Evolutionary conservation across 202 grass and related monocot genomes (phyloP).

Genomic region (Carex arenaria): DNA sequence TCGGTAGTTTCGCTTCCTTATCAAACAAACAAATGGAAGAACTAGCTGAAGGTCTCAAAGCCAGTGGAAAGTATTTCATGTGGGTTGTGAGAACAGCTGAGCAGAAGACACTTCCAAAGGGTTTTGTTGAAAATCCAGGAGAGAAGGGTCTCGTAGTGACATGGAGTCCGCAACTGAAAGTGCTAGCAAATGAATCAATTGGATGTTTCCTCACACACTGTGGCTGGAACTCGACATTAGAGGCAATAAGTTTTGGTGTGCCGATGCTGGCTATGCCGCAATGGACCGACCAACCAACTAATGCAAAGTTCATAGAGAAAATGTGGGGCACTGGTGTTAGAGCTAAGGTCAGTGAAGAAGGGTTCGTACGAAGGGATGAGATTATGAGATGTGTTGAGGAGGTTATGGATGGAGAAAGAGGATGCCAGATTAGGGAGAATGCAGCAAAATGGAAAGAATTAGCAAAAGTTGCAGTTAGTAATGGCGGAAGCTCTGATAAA

Average conservation of each 20-base stretch:
- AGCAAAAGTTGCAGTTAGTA: constrained; percentile 27
- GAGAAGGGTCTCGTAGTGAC: constrained; percentile 35
- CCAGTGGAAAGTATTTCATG: constrained; percentile 44
- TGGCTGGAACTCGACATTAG: constrained; percentile 60
- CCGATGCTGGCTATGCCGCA: constrained; percentile 66
- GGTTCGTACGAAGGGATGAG: constrained; percentile 26
- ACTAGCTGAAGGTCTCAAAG: constrained; percentile 42
- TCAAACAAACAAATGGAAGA: constrained; percentile 44
- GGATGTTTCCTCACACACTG: constrained; percentile 86
- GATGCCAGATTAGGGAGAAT: constrained; percentile 16
- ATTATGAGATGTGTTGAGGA: constrained; percentile 42
- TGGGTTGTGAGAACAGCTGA: constrained; percentile 62
- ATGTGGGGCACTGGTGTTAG: constrained; percentile 41
- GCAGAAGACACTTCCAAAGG: constrained; percentile 27
- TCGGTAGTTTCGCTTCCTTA: constrained; percentile 60
- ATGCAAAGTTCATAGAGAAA: constrained; percentile 43
- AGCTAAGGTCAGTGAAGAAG: not conserved
- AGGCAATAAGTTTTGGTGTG: constrained; percentile 51
- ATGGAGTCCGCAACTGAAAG: constrained; percentile 74
- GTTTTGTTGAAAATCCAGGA: constrained; percentile 10
- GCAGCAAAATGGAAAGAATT: constrained; percentile 23
- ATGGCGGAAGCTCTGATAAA: constrained; percentile 42
- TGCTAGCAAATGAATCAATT: constrained; percentile 49
- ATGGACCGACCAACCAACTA: constrained; percentile 75
- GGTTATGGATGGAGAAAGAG: constrained; percentile 42